Conservation (phyloP, 805 yeast genomes). For the Saturnispora halmiae region DNA sequence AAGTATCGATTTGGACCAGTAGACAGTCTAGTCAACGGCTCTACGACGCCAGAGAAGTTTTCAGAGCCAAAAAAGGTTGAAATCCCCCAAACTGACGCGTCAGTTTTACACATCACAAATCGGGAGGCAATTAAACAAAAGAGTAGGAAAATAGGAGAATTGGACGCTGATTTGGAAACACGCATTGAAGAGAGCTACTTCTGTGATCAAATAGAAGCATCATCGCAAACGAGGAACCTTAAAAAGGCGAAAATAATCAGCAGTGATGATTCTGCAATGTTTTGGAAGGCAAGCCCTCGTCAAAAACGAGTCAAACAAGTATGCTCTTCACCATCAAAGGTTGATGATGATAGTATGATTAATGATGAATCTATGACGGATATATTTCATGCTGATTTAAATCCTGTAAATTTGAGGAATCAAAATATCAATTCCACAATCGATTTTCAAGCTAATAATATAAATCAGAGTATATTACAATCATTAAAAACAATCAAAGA, state of each 20-base stretch:
- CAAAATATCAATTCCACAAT: neutral
- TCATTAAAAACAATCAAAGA: constrained; percentile 6
- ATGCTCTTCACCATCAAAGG: constrained; percentile 6
- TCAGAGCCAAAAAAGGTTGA: neutral
- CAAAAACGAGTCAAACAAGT: constrained; percentile 4
- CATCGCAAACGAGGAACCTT: too few relatives aligned
- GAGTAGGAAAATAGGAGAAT: constrained; percentile 3
- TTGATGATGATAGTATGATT: constrained; percentile 2
- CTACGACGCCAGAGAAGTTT: neutral
- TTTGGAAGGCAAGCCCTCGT: constrained; percentile 9
- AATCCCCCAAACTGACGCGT: constrained; percentile 3
- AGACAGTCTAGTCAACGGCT: neutral
- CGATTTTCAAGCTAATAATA: constrained; percentile 3
- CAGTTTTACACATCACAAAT: neutral
- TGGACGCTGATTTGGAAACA: constrained; percentile 1
- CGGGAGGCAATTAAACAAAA: neutral
- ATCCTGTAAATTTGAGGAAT: constrained; percentile 3
- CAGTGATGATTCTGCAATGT: constrained; percentile 8
- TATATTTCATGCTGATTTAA: constrained; percentile 1
- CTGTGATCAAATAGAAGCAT: too few relatives aligned
- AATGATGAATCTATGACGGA: constrained; percentile 1
- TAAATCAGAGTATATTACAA: constrained; percentile 6
- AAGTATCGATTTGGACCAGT: constrained; percentile 6
- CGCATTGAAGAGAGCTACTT: too few relatives aligned
- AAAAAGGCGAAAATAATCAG: constrained; percentile 3